Conservation (phyloP, 257 asterid genomes). For the Nyctanthes arbortristis region DNA sequence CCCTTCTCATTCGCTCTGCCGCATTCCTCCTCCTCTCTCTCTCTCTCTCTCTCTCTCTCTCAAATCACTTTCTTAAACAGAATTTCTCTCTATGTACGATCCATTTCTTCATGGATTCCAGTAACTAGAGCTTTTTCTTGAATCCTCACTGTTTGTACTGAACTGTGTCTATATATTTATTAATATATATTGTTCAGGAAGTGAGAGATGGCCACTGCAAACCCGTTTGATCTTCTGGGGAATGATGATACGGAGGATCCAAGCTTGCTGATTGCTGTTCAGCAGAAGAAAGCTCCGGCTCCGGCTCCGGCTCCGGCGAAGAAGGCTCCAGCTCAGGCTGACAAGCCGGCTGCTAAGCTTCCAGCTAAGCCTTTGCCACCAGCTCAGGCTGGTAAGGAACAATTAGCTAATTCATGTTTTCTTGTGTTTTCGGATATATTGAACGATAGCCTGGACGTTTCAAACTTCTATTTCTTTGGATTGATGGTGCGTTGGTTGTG, state of each 20-base stretch:
- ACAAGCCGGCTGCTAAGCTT: constrained; percentile 37
- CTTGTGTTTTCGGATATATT: neutral
- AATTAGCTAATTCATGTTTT: neutral
- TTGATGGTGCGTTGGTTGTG: neutral
- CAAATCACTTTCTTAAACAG: neutral
- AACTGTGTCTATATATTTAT: constrained; percentile 18
- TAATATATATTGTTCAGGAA: neutral
- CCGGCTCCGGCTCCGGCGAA: constrained; percentile 30
- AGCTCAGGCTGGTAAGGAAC: constrained; percentile 59
- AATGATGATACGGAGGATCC: constrained; percentile 71
- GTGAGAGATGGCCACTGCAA: constrained; percentile 41
- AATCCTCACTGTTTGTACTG: neutral
- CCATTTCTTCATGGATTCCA: constrained; percentile 31
- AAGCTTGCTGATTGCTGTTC: constrained; percentile 50
- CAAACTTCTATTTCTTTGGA: no score
- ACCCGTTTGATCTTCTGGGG: constrained; percentile 64
- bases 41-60: neutral
- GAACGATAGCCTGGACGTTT: neutral
- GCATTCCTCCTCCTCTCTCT: neutral
- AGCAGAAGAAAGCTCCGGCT: constrained; percentile 37
- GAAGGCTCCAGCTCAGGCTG: constrained; percentile 40
- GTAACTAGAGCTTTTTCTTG: constrained; percentile 14
- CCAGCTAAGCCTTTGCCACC: constrained; percentile 71
- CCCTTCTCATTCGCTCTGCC: neutral
- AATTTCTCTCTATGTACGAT: neutral